Base-by-base conservation (phyloP, 2,329 filamentous ascomycete species). In the Alternaria arbusti region DNA sequence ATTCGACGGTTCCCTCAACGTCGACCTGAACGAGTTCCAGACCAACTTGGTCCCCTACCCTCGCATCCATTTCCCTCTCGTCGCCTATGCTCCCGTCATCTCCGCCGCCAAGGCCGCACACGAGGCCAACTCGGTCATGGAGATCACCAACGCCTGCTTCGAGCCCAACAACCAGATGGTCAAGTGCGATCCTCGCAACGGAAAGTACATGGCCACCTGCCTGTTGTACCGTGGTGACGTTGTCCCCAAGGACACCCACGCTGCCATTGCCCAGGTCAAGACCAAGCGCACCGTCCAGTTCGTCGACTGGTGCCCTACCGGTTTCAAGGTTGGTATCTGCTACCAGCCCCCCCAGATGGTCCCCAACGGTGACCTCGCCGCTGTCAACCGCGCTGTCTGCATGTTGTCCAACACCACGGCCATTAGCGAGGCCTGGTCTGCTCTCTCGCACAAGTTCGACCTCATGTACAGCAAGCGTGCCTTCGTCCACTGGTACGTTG, bases 131-230 rank as follows among this genome's bases (percentile, higher is more conserved):
- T 96, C 93, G 26, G 95, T 98, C 72, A 91, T 94, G 85, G 96
- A 98, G 87, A 97, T 98, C 87, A 96, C 93, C 84, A 96, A 95
- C 90, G 93, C 93, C 72, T 98, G 95, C 91, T 99, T 99, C 86
- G 95, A 99, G 89, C 94, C 95, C 76, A 92, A 97, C 90, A 97
- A 97, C 90, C 95, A 99, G 91, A 99, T 99, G 95, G 95, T 99
- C 82, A 97, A 97, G 89, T 99, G 95, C 81, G 96, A 99, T 82
- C 95, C 95, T 75, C 94, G 94, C 80, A 94, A 96, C 83, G 95
- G 95, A 84, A 99, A 99, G 89, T 99, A 99, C 89, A 99, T 99
- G 95, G 95, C 95, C 71, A 97, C 94, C 77, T 97, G 94, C 84
- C 84, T 99, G 84, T 86, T 99, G 82, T 99, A 99, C 89, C 95